phyloP scores from a whole-genome alignment of 169 alveolate genomes.

The Plasmodium billcollinsi region DNA sequence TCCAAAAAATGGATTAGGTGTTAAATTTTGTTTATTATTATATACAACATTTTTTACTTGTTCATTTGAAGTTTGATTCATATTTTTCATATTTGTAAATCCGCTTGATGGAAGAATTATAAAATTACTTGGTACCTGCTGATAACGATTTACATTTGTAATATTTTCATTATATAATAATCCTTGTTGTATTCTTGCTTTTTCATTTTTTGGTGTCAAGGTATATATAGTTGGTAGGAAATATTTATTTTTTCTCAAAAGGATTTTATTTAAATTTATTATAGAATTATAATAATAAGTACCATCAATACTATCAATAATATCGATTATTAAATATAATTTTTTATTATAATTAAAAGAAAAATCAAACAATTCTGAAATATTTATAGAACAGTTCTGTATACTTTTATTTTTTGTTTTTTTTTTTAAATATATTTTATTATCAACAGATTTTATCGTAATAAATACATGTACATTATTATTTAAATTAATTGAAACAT shows the following conservation, averaged over 20 bases:
- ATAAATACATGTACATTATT: constrained; percentile 11
- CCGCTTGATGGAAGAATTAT: too few relatives aligned
- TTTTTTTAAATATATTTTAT: constrained; percentile 41
- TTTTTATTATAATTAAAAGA: constrained; percentile 10
- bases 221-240: constrained; percentile 34
- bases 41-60: background rate
- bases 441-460: constrained; percentile 64
- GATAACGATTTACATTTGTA: too few relatives aligned
- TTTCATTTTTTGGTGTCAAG: constrained; percentile 36
- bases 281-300: constrained; percentile 23
- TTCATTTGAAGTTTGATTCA: too few relatives aligned
- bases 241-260: constrained; percentile 36
- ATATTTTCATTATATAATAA: too few relatives aligned
- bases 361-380: constrained; percentile 59
- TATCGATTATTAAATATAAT: constrained; percentile 28
- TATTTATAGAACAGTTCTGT: constrained; percentile 34
- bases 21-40: too few relatives aligned
- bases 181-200: background rate
- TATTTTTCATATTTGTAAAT: too few relatives aligned
- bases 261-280: constrained; percentile 49
- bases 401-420: constrained; percentile 37
- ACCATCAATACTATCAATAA: constrained; percentile 9
- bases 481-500: constrained; percentile 39
- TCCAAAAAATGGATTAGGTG: too few relatives aligned
- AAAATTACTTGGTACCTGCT: too few relatives aligned